Base-by-base conservation (phyloP, 306 rosid species). In the Herpetospermum pedunculosum region DNA sequence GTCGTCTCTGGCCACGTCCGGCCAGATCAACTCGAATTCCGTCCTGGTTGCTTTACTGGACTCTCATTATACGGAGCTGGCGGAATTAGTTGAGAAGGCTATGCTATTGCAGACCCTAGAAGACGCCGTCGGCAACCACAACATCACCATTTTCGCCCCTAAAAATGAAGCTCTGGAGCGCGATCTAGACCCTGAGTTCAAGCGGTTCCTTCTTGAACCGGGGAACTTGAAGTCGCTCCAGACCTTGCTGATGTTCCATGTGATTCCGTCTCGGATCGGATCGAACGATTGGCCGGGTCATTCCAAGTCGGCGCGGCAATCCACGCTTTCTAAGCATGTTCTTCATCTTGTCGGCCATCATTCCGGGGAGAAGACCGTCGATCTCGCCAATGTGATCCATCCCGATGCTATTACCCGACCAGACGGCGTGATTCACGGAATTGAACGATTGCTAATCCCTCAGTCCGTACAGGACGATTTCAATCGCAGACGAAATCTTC, bases 151-250 rank as follows among this genome's bases (percentile, higher is more conserved):
- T 19, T 74, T 79, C 79, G 82, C 75, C 25, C 82, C 78, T 0
- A 55, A 34, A 55, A 79, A 79, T 34, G 75, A 79, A 69, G 82
- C 82, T 54, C 76, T 79, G n/a, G 82, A 79, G 34, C 82, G 60
- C 48, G 75, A 74, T 68, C 78, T 79, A 32, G 72, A 79, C 53
- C 82, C 79, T 12, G 82, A 79, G 41, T 79, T 74, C 46, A 79
- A 79, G 69, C 23, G 75, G 29, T 79, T 74, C 32, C 75, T 74
- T 21, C 82, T 79, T 59, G 79, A 79, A 9, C 82, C 78, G 4
- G 70, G 78, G 4, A 79, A 73, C 48, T 37, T 79, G 70, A 64
- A 32, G 70, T 79, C 82, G 41, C 60, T 79, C 11, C 78, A 74
- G 75, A 79, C 59, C 1, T 70, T 79, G 57, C 37, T 79, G 50